A percentile compares a stretch with the other conserved stretches of the same genome.
Conservation (phyloP, 139 green algal genomes). For the Asterochloris erici region DNA sequence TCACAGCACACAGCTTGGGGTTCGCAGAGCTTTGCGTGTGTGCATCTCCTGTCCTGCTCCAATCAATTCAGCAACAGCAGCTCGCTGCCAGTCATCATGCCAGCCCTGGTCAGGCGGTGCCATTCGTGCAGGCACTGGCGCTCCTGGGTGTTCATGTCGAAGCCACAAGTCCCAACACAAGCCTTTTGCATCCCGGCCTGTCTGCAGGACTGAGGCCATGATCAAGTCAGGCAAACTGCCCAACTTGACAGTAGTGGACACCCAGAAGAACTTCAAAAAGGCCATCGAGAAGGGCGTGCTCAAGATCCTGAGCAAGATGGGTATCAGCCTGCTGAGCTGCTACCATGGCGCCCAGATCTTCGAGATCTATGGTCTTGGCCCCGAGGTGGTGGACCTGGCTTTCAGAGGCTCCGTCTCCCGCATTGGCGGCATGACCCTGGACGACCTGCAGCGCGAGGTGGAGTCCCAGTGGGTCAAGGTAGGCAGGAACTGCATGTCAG, state of each 20-base stretch:
- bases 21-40: no score
- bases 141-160: no score
- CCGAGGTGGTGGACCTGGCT: constrained; percentile 83
- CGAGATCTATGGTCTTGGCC: constrained; percentile 95
- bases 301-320: constrained; percentile 99
- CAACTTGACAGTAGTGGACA: constrained; percentile 65
- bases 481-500: neutral
- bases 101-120: no score
- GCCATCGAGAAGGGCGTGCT: constrained; percentile 93
- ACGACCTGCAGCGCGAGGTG: constrained; percentile 88
- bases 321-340: constrained; percentile 94
- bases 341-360: constrained; percentile 97
- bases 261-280: constrained; percentile 93
- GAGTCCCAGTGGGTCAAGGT: constrained; percentile 86
- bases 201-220: constrained; percentile 65
- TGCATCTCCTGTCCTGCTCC: no score
- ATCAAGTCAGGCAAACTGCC: constrained; percentile 91
- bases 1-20: no score
- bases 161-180: no score
- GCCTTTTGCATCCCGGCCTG: no score
- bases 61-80: no score
- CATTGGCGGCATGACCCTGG: constrained; percentile 93
- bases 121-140: no score
- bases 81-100: no score
- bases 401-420: constrained; percentile 85